phyloP scores from a whole-genome alignment of 352 stramenopile genomes.

The Globisporangium nunn region DNA sequence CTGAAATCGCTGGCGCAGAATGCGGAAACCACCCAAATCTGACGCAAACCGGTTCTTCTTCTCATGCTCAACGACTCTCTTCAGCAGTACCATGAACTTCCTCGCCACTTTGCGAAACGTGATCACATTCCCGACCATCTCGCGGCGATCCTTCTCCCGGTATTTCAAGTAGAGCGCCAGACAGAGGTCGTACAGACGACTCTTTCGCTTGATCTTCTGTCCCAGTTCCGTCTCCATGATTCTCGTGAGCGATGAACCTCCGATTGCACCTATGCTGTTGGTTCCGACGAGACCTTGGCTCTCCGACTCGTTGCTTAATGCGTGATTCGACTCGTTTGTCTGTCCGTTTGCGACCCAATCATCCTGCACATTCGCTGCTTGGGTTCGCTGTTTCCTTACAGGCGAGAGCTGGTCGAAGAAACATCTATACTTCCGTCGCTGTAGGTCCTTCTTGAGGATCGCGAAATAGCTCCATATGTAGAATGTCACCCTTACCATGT shows the following conservation, averaged over 20 bases:
- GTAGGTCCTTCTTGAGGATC: constrained; percentile 49
- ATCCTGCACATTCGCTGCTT: constrained; percentile 3
- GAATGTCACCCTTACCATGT: constrained; percentile 51
- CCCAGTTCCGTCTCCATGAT: constrained; percentile 62
- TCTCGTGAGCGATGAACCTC: constrained; percentile 21
- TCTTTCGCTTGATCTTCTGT: constrained; percentile 52
- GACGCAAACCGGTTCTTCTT: constrained; percentile 49
- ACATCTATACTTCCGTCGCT: constrained; percentile 27
- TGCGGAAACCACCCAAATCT: constrained; percentile 36
- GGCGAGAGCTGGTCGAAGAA: constrained; percentile 23
- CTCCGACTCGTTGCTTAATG: background rate
- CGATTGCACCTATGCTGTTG: background rate
- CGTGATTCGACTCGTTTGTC: background rate
- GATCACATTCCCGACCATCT: constrained; percentile 51
- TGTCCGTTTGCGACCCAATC: background rate
- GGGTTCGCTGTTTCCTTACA: constrained; percentile 6
- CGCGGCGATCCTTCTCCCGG: constrained; percentile 36
- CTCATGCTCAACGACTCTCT: constrained; percentile 14
- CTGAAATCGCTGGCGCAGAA: constrained; percentile 30
- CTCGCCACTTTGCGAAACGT: constrained; percentile 39
- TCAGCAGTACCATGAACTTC: constrained; percentile 23
- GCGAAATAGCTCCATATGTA: constrained; percentile 51
- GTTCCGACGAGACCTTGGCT: background rate
- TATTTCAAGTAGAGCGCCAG: constrained; percentile 49
- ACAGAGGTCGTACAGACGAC: constrained; percentile 46